A percentile compares a stretch with the other conserved stretches of the same genome.
These are phyloP conservation scores for Furcasterigmium sp. DNA, from an alignment of 2,329 filamentous ascomycete genomes.

Conservation along the genomic window DNA sequence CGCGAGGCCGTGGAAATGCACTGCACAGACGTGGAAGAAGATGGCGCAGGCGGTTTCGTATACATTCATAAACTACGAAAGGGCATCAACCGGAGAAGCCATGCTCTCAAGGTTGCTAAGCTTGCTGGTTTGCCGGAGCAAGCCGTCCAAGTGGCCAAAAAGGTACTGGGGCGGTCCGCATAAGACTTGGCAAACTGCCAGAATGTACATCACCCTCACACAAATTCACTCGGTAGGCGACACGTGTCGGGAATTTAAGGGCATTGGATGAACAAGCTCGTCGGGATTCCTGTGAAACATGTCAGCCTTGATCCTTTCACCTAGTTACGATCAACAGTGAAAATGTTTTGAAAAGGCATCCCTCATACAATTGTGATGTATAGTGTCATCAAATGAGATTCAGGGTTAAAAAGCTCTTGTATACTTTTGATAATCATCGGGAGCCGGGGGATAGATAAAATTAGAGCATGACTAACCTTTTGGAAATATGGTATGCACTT, in stretches of 20 bases:
- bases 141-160: slow-evolving; percentile 62
- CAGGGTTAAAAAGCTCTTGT: slow-evolving; percentile 68
- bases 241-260: background rate
- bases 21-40: slow-evolving; percentile 85
- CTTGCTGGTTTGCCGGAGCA: slow-evolving; percentile 75
- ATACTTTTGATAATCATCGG: slow-evolving; percentile 51
- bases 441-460: slow-evolving; percentile 15
- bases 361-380: slow-evolving; percentile 55
- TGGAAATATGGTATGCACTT: slow-evolving; percentile 3
- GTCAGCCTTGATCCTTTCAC: slow-evolving; percentile 34
- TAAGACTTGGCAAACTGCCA: background rate
- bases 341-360: slow-evolving; percentile 19
- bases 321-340: slow-evolving; percentile 13
- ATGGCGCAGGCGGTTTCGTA: slow-evolving; percentile 64
- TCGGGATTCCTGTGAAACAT: slow-evolving; percentile 1
- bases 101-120: slow-evolving; percentile 90
- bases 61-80: slow-evolving; percentile 79
- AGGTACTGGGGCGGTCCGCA: slow-evolving; percentile 37
- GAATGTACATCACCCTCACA: background rate
- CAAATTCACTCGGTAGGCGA: slow-evolving; percentile 5
- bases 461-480: slow-evolving; percentile 38
- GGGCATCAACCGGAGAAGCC: slow-evolving; percentile 81
- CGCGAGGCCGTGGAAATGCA: slow-evolving; percentile 59
- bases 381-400: slow-evolving; percentile 51
- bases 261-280: background rate